phyloP scores from a whole-genome alignment of 1,284 basidiomycete genomes.

The Fomitopsis palustris region DNA sequence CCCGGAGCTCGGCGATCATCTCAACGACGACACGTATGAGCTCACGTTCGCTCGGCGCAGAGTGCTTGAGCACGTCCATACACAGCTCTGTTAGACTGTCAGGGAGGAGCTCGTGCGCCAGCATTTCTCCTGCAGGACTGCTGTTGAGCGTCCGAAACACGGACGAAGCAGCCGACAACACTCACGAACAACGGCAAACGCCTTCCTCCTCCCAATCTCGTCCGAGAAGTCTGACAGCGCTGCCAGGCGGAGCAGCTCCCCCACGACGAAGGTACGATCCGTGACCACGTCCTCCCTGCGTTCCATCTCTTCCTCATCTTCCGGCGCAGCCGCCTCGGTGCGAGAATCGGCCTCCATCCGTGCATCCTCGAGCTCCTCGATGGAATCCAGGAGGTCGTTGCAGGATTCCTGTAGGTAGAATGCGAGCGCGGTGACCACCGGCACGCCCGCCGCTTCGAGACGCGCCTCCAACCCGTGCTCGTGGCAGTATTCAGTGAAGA shows the following conservation, averaged over 20 bases:
- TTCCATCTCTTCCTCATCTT: slow-evolving; percentile 39
- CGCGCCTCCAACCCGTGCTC: slow-evolving; percentile 52
- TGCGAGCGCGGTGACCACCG: slow-evolving; percentile 85
- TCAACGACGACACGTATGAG: slow-evolving; percentile 93
- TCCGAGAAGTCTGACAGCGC: slow-evolving; percentile 77
- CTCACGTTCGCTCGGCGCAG: slow-evolving; percentile 82
- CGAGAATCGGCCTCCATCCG: slow-evolving; percentile 21
- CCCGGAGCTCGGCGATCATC: slow-evolving; percentile 80
- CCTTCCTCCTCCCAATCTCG: slow-evolving; percentile 87
- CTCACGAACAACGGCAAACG: slow-evolving; percentile 81
- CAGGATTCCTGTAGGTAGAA: slow-evolving; percentile 80
- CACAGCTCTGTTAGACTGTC: slow-evolving; percentile 73
- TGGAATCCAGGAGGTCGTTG: slow-evolving; percentile 54
- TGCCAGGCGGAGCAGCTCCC: slow-evolving; percentile 11
- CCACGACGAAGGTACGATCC: slow-evolving; percentile 9
- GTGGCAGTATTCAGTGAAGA: slow-evolving; percentile 72
- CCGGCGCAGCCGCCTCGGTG: background rate
- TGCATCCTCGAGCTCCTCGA: slow-evolving; percentile 35
- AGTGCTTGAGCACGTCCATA: slow-evolving; percentile 81
- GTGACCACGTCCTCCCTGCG: slow-evolving; percentile 23
- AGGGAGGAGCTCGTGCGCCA: slow-evolving; percentile 80
- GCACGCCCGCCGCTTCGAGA: slow-evolving; percentile 69
- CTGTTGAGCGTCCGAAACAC: background rate
- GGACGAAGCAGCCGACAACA: slow-evolving; percentile 16
- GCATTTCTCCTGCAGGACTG: slow-evolving; percentile 64